These are phyloP conservation scores for Stentor coeruleus DNA, from an alignment of 73 alveolate species.

Conservation along the genomic window DNA sequence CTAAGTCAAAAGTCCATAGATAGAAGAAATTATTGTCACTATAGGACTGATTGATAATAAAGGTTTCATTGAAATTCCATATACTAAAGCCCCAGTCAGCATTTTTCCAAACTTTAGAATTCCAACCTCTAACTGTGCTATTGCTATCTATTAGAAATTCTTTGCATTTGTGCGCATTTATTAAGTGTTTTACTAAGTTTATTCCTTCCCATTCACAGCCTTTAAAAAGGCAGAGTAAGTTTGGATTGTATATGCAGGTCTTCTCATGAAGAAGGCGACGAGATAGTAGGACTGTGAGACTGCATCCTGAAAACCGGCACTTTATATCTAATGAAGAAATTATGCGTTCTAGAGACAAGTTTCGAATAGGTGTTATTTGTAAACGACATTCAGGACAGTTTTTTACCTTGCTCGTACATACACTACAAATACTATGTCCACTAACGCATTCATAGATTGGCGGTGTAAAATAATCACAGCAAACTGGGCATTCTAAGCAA, in stretches of 20 bases:
- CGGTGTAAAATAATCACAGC: slow-evolving; percentile 16
- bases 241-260: neutral
- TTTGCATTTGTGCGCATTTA: neutral
- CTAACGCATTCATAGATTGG: neutral
- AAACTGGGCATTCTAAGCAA: neutral
- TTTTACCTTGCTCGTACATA: neutral
- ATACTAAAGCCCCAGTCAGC: slow-evolving; percentile 3
- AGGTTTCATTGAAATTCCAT: neutral
- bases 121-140: slow-evolving; percentile 9
- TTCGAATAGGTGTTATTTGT: neutral
- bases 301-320: slow-evolving; percentile 23
- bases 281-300: neutral
- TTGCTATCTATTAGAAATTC: slow-evolving; percentile 2
- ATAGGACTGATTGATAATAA: neutral
- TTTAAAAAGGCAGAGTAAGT: neutral
- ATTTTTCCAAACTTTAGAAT: neutral
- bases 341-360: neutral
- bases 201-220: neutral
- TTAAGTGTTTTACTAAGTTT: neutral
- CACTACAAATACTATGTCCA: slow-evolving; percentile 26
- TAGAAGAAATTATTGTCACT: neutral
- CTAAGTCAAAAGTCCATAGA: neutral
- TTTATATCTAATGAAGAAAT: neutral
- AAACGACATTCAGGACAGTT: neutral
- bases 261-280: neutral